Conservation (phyloP, 139 green algal species). For the Volvox reticuliferus region DNA sequence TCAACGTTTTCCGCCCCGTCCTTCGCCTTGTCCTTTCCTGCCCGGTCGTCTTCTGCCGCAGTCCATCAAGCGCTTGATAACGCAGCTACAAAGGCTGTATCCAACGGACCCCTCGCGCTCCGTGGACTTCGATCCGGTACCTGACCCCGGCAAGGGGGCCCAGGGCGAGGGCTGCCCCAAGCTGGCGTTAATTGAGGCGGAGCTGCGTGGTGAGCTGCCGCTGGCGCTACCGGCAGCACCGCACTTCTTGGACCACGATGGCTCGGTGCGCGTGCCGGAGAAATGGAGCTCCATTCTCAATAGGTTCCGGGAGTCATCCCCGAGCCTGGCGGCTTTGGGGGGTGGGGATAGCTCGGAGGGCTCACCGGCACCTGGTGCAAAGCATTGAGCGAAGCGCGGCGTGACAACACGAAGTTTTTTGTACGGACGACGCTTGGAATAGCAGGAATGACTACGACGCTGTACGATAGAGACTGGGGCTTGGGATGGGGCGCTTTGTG, state of each 20-base stretch:
- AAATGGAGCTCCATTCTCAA: conserved; percentile 36
- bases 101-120: conserved; percentile 89
- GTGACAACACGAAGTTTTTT: too few relatives aligned
- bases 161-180: conserved; percentile 46
- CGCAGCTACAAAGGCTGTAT: conserved; percentile 85
- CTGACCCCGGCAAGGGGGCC: conserved; percentile 69
- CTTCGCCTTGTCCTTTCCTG: too few relatives aligned
- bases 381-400: neutral
- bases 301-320: conserved; percentile 5
- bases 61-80: conserved; percentile 93
- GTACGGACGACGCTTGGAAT: too few relatives aligned
- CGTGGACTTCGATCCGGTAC: conserved; percentile 84
- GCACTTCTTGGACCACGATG: conserved; percentile 75
- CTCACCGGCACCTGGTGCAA: conserved; percentile 12
- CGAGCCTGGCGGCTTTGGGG: neutral
- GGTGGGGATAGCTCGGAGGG: conserved; percentile 6
- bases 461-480: too few relatives aligned
- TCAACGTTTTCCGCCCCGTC: too few relatives aligned
- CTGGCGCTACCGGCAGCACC: conserved; percentile 72
- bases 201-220: conserved; percentile 65
- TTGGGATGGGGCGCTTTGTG: too few relatives aligned
- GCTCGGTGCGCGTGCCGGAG: conserved; percentile 58
- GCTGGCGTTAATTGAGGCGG: conserved; percentile 79
- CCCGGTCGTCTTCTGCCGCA: conserved; percentile 41
- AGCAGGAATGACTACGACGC: too few relatives aligned